Percentiles rank a stretch among this genome's conserved stretches.
Evolutionary conservation across 805 yeast species (phyloP).

Genomic region (Teunomyces cretensis): DNA sequence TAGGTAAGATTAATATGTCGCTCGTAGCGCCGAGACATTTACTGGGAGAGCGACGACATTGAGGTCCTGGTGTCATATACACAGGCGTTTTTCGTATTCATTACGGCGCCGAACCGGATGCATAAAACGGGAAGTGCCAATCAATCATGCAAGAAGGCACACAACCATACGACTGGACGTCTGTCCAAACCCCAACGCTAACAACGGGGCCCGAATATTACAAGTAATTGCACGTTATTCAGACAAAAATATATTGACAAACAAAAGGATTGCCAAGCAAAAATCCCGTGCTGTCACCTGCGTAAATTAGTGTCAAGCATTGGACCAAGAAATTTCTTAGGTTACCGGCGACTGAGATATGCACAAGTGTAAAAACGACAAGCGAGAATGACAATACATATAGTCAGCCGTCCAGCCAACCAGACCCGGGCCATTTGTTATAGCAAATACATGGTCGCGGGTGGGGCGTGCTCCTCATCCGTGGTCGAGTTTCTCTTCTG

Average conservation of each 20-base stretch:
- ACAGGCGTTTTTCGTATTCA: too few species aligned
- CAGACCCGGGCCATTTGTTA: too few species aligned
- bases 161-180: too few species aligned
- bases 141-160: neutral
- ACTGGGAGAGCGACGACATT: neutral
- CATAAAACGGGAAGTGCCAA: neutral
- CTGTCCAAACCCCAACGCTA: too few species aligned
- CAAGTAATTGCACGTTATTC: too few species aligned
- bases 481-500: neutral
- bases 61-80: neutral
- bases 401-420: neutral
- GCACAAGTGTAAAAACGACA: too few species aligned
- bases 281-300: neutral
- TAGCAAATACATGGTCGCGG: too few species aligned
- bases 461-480: too few species aligned
- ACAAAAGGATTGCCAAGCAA: neutral
- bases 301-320: neutral
- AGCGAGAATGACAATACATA: too few species aligned
- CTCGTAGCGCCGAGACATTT: conserved; percentile 6
- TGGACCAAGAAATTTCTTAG: neutral
- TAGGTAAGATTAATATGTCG: neutral
- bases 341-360: neutral
- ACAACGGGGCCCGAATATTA: too few species aligned
- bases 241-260: too few species aligned
- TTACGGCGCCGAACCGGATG: neutral